Percentiles rank a stretch among this genome's conserved stretches.
Evolutionary conservation across 2,329 filamentous ascomycete genomes (phyloP).

Genomic region (Colletotrichum higginsianum): DNA sequence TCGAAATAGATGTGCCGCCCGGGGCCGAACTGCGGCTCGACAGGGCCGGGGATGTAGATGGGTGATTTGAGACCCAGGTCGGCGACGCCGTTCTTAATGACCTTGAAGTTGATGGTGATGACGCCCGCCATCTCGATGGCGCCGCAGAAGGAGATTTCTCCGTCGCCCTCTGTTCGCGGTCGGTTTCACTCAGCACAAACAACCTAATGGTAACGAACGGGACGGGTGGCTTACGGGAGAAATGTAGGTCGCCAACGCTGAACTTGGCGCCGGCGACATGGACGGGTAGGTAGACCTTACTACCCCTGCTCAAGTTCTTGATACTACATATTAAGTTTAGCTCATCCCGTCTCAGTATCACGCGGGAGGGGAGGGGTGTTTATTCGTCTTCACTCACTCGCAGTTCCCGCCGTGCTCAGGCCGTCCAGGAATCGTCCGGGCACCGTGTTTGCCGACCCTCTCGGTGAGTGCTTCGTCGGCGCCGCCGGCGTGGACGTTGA

Average conservation of each 20-base stretch:
- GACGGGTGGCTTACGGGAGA: constrained; percentile 68
- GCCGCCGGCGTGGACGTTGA: constrained; percentile 80
- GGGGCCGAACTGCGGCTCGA: constrained; percentile 89
- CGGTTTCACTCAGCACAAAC: constrained; percentile 1
- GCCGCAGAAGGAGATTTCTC: constrained; percentile 90
- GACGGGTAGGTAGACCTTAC: constrained; percentile 88
- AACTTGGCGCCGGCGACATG: constrained; percentile 92
- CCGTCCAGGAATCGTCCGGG: constrained; percentile 86
- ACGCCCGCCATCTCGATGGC: constrained; percentile 96
- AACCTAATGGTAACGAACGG: background rate
- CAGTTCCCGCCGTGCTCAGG: constrained; percentile 93
- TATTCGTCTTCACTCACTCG: constrained; percentile 62
- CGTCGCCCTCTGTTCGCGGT: constrained; percentile 76
- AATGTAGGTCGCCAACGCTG: constrained; percentile 90
- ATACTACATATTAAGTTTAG: constrained; percentile 61
- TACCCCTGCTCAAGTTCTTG: constrained; percentile 85
- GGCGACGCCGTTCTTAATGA: constrained; percentile 85
- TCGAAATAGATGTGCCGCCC: constrained; percentile 88
- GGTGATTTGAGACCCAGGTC: constrained; percentile 85
- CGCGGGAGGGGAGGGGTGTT: background rate
- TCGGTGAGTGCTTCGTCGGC: constrained; percentile 71
- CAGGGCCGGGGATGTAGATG: constrained; percentile 88
- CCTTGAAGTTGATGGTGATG: constrained; percentile 91
- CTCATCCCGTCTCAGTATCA: background rate
- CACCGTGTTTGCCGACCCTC: constrained; percentile 83